Evolutionary conservation across 495 filamentous ascomycete species (phyloP).

Genomic region (Aspergillus incahuasiensis): DNA sequence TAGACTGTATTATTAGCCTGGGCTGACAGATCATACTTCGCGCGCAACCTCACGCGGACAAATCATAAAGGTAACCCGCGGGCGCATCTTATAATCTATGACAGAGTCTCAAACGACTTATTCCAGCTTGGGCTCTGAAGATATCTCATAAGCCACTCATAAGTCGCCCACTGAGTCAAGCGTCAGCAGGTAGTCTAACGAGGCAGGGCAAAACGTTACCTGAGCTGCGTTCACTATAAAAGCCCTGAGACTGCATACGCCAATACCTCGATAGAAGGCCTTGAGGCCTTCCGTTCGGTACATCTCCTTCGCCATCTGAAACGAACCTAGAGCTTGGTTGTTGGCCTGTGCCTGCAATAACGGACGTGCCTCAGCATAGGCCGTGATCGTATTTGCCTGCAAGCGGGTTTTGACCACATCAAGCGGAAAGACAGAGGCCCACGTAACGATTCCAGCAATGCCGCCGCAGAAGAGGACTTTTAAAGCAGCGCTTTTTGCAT

Average conservation of each 20-base stretch:
- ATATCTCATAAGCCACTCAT: constrained; percentile 72
- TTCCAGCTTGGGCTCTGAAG: constrained; percentile 16
- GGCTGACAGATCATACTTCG: too few species aligned
- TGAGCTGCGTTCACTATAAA: constrained; percentile 76
- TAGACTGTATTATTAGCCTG: too few species aligned
- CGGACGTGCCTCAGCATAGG: constrained; percentile 30
- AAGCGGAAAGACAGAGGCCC: constrained; percentile 81
- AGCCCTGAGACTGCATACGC: constrained; percentile 72
- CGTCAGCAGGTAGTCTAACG: constrained; percentile 16
- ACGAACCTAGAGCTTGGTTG: constrained; percentile 43
- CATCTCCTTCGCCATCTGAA: constrained; percentile 56
- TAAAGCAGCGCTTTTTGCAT: constrained; percentile 42
- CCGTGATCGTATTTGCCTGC: constrained; percentile 56
- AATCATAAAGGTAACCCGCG: too few species aligned
- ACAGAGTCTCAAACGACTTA: background rate
- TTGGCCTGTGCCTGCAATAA: constrained; percentile 14
- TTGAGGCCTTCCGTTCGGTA: constrained; percentile 60
- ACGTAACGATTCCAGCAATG: constrained; percentile 76
- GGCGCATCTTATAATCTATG: too few species aligned
- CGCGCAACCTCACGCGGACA: too few species aligned
- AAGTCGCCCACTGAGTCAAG: constrained; percentile 66
- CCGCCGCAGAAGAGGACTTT: constrained; percentile 78
- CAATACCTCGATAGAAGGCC: constrained; percentile 74
- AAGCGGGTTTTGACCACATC: constrained; percentile 87
- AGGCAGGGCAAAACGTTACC: constrained; percentile 30